These are phyloP conservation scores for Verbascum thapsus DNA, from an alignment of 257 asterid species.

Conservation along the genomic window DNA sequence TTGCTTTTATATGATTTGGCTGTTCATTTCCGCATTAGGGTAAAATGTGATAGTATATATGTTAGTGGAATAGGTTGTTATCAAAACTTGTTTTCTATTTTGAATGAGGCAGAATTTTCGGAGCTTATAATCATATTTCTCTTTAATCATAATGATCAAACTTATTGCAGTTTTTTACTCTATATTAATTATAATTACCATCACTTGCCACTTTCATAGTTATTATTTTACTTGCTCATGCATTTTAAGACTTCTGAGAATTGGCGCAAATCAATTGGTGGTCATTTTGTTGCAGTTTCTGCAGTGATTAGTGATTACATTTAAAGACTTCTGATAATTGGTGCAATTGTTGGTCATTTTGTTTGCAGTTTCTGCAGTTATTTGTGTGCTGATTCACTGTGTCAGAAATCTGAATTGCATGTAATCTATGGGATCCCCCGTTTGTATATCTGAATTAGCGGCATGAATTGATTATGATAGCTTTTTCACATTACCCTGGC, in stretches of 20 bases:
- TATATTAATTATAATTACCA: background rate
- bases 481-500: too few species aligned
- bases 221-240: background rate
- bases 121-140: background rate
- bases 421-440: background rate
- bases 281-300: background rate
- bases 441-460: too few species aligned
- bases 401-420: background rate
- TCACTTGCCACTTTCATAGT: background rate
- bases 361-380: background rate
- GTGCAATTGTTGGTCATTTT: background rate
- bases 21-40: background rate
- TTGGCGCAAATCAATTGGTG: background rate
- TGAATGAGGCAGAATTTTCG: background rate
- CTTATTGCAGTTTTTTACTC: background rate
- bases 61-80: background rate
- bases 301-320: background rate
- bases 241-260: background rate
- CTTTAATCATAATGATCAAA: background rate
- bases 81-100: background rate
- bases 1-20: background rate
- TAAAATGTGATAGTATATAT: conserved; percentile 1
- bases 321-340: background rate
- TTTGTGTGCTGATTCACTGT: conserved; percentile 1
- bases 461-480: too few species aligned